A percentile compares a stretch with the other conserved stretches of the same genome.
These are phyloP conservation scores for Naumovozyma baii DNA, from an alignment of 805 yeast genomes.

Conservation along the genomic window DNA sequence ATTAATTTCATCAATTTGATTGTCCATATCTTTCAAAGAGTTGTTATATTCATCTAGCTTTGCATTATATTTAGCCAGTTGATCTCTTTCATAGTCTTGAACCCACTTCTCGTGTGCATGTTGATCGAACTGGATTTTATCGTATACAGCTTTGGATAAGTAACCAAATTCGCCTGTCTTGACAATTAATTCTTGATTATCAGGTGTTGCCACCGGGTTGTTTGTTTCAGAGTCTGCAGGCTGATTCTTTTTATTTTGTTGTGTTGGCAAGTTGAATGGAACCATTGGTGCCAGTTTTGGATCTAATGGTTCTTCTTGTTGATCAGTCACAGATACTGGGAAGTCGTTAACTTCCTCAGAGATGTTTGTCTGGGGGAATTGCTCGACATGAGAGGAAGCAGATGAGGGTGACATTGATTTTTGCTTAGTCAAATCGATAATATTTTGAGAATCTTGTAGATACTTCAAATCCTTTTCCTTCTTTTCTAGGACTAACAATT, in stretches of 20 bases:
- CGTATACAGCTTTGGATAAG: conserved; percentile 25
- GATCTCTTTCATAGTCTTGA: conserved; percentile 8
- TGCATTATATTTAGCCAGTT: conserved; percentile 13
- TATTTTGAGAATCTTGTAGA: conserved; percentile 18
- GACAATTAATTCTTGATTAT: conserved; percentile 24
- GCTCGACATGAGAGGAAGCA: too few relatives aligned
- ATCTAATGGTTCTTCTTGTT: conserved; percentile 10
- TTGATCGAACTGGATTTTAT: conserved; percentile 18
- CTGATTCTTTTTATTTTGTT: neutral
- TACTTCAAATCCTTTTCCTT: conserved; percentile 20
- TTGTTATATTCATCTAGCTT: conserved; percentile 16
- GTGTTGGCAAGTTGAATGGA: conserved; percentile 2
- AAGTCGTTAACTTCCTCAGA: neutral
- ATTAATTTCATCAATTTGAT: conserved; percentile 14
- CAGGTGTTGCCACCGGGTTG: conserved; percentile 24
- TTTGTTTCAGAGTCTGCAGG: neutral
- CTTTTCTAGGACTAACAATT: conserved; percentile 15
- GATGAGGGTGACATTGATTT: neutral
- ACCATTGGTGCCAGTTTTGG: conserved; percentile 11
- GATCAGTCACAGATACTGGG: too few relatives aligned
- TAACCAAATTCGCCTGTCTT: conserved; percentile 19
- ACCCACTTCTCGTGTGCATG: conserved; percentile 15
- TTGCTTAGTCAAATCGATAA: conserved; percentile 2
- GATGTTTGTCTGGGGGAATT: neutral
- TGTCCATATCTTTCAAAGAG: conserved; percentile 11